Percentiles rank a stretch among this genome's conserved stretches.
Evolutionary conservation across 2,329 filamentous ascomycete genomes (phyloP).

Genomic region (Pestalotiopsis sp.): DNA sequence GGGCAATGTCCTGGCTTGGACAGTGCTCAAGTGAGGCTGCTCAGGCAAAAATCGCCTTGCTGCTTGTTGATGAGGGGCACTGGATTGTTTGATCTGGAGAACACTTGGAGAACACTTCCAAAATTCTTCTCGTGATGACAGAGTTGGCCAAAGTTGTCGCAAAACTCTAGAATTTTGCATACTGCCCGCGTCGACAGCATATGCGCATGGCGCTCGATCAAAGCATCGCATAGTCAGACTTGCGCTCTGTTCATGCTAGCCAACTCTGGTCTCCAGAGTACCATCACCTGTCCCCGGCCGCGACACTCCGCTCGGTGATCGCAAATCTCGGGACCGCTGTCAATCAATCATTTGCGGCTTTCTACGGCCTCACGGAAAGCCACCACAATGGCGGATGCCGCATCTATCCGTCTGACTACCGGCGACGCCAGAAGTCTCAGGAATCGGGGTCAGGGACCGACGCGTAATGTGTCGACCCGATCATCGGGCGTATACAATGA

Average conservation of each 20-base stretch:
- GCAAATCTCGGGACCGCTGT: background rate
- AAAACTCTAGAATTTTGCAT: background rate
- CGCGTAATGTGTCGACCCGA: conserved; percentile 12
- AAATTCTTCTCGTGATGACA: background rate
- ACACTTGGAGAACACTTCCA: background rate
- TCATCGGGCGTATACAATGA: conserved; percentile 14
- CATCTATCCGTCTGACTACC: background rate
- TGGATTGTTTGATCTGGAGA: background rate
- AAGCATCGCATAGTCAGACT: background rate
- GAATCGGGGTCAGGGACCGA: conserved; percentile 2
- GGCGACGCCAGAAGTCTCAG: conserved; percentile 6
- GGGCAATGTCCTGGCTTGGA: background rate
- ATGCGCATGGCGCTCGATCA: background rate
- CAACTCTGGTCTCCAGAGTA: background rate
- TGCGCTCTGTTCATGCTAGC: background rate
- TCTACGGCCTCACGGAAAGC: too few species aligned
- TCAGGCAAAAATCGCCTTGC: background rate
- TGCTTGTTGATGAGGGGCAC: conserved; percentile 7
- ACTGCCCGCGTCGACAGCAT: background rate
- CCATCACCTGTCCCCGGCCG: background rate
- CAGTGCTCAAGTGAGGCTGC: conserved; percentile 7
- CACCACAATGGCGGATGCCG: conserved; percentile 1
- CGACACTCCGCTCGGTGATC: background rate
- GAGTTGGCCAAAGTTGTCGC: background rate
- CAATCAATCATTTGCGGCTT: background rate